Percentiles rank a stretch among this genome's conserved stretches.
Conservation (phyloP, 495 filamentous ascomycete genomes). For the Immersiella caudata region DNA sequence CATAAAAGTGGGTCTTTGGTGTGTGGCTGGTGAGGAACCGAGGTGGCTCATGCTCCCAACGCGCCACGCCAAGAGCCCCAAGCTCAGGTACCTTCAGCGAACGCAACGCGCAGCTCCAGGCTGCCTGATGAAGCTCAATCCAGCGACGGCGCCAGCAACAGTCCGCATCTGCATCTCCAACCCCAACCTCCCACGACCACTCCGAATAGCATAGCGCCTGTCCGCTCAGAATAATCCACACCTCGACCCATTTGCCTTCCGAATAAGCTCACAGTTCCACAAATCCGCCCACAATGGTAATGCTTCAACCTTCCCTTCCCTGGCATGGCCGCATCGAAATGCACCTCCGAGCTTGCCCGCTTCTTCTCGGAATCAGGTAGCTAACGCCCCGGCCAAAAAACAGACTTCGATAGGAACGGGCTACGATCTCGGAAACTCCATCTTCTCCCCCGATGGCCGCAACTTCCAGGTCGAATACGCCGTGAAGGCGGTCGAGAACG, state of each 20-base stretch:
- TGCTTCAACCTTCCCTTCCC: not conserved
- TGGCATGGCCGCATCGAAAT: not conserved
- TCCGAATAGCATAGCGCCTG: not conserved
- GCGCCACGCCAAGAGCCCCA: conserved; percentile 19
- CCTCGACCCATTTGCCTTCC: not conserved
- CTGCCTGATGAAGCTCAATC: conserved; percentile 43
- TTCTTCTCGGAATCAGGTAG: conserved; percentile 5
- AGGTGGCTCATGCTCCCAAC: not conserved
- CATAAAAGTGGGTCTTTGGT: not conserved
- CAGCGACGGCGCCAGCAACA: conserved; percentile 33
- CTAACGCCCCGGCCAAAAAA: conserved; percentile 14
- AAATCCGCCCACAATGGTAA: conserved; percentile 16
- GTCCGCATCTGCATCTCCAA: conserved; percentile 24
- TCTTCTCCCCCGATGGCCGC: conserved; percentile 97
- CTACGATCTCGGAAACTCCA: conserved; percentile 98
- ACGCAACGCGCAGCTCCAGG: conserved; percentile 50
- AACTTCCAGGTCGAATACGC: conserved; percentile 99
- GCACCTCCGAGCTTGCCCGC: not conserved
- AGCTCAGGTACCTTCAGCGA: conserved; percentile 21
- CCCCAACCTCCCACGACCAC: conserved; percentile 15
- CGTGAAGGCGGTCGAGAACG: conserved; percentile 97
- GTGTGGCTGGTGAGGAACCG: not conserved
- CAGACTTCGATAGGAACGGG: conserved; percentile 99
- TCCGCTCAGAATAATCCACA: not conserved
- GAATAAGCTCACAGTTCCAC: conserved; percentile 6